These are phyloP conservation scores for Brassica juncea DNA, from an alignment of 345 rosid species.

Conservation along the genomic window DNA sequence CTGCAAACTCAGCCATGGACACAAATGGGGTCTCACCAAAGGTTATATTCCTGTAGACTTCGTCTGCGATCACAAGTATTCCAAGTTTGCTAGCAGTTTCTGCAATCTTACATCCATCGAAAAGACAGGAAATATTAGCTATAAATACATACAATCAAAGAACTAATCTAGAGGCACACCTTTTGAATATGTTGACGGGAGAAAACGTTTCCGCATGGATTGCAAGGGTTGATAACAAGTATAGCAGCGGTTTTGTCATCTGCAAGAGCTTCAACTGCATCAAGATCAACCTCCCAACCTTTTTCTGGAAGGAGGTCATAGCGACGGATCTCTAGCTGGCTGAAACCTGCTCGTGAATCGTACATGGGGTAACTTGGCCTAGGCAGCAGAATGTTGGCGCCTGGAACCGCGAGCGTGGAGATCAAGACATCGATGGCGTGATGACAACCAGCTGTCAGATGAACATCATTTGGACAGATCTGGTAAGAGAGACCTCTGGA, in stretches of 20 bases:
- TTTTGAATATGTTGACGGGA: slow-evolving; percentile 37
- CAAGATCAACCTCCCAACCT: slow-evolving; percentile 34
- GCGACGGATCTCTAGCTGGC: slow-evolving; percentile 40
- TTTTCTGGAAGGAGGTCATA: slow-evolving; percentile 38
- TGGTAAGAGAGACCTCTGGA: slow-evolving; percentile 34
- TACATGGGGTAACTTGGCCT: slow-evolving; percentile 37
- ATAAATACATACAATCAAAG: too few species aligned
- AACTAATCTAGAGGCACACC: not conserved
- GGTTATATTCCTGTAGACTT: slow-evolving; percentile 46
- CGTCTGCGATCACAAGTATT: slow-evolving; percentile 55
- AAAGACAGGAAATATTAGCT: not conserved
- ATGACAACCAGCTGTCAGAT: slow-evolving; percentile 39
- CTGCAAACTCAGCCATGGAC: slow-evolving; percentile 53
- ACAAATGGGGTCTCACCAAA: slow-evolving; percentile 56
- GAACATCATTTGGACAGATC: slow-evolving; percentile 34
- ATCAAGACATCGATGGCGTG: slow-evolving; percentile 41
- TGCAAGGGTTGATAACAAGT: slow-evolving; percentile 48
- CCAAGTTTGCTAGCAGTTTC: slow-evolving; percentile 58
- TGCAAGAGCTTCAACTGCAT: slow-evolving; percentile 33
- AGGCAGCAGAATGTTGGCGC: slow-evolving; percentile 45
- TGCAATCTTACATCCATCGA: slow-evolving; percentile 44
- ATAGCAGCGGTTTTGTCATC: slow-evolving; percentile 31
- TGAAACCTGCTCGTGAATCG: slow-evolving; percentile 33
- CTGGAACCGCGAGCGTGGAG: slow-evolving; percentile 34
- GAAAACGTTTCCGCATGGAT: slow-evolving; percentile 61